Conservation (phyloP, 495 filamentous ascomycete genomes). For the Xylaria palmicola region DNA sequence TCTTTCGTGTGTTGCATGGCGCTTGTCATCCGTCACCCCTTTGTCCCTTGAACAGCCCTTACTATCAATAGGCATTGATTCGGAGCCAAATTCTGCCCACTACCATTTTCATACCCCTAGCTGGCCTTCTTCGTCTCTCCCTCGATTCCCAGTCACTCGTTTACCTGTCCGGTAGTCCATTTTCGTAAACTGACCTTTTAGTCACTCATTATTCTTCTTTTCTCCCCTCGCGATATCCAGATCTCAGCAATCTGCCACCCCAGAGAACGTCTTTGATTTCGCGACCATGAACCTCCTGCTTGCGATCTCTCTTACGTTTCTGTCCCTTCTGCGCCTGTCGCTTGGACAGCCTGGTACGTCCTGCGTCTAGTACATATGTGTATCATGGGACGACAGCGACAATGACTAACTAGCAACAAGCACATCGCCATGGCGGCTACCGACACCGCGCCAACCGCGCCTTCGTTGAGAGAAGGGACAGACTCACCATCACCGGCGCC, state of each 20-base stretch:
- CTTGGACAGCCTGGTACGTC: constrained; percentile 30
- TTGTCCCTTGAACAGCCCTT: constrained; percentile 1
- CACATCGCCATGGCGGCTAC: constrained; percentile 23
- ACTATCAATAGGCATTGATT: constrained; percentile 18
- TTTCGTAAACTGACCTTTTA: constrained; percentile 18
- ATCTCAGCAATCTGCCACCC: not conserved
- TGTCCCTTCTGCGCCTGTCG: constrained; percentile 25
- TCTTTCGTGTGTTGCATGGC: too few relatives aligned
- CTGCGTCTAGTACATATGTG: not conserved
- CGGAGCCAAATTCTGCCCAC: constrained; percentile 2
- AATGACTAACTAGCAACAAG: constrained; percentile 19
- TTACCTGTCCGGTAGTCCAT: constrained; percentile 11
- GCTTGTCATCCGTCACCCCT: not conserved
- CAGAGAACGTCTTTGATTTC: not conserved
- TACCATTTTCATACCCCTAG: constrained; percentile 17
- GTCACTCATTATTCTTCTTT: constrained; percentile 20
- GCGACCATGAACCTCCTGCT: constrained; percentile 23
- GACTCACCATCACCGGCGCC: constrained; percentile 27
- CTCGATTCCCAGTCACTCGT: constrained; percentile 13
- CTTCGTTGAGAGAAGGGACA: constrained; percentile 15
- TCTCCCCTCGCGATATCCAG: constrained; percentile 1
- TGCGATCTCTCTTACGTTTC: constrained; percentile 18
- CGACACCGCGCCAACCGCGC: constrained; percentile 21
- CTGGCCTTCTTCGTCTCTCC: constrained; percentile 19
- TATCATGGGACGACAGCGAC: not conserved